Evolutionary conservation across 1,284 basidiomycete genomes (phyloP).

Genomic region (Volvariella surrecta): DNA sequence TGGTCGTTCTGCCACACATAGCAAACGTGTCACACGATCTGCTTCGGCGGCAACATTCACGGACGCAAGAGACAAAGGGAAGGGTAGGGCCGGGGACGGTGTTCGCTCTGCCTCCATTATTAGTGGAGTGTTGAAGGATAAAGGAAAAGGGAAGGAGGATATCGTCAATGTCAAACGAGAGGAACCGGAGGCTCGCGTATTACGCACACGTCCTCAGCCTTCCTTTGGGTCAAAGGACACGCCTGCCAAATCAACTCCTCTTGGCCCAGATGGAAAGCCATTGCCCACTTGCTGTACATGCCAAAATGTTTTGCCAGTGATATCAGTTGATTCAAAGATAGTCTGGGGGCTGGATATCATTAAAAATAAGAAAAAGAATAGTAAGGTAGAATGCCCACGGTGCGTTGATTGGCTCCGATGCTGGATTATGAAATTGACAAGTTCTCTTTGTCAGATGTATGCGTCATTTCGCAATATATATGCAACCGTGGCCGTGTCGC

Average conservation of each 20-base stretch:
- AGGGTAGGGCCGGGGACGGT: slow-evolving; percentile 12
- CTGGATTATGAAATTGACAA: not conserved
- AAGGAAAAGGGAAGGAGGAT: slow-evolving; percentile 27
- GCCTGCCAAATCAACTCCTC: slow-evolving; percentile 28
- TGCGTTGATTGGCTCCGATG: slow-evolving; percentile 24
- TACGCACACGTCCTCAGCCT: slow-evolving; percentile 36
- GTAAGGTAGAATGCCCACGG: slow-evolving; percentile 66
- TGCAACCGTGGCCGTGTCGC: slow-evolving; percentile 59
- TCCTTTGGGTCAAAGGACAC: slow-evolving; percentile 19
- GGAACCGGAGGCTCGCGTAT: slow-evolving; percentile 37
- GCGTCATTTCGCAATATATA: slow-evolving; percentile 70
- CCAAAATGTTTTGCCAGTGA: slow-evolving; percentile 58
- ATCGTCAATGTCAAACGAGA: slow-evolving; percentile 37
- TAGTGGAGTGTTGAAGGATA: slow-evolving; percentile 7
- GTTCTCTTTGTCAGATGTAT: slow-evolving; percentile 43
- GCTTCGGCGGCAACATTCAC: slow-evolving; percentile 14
- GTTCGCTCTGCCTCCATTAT: not conserved
- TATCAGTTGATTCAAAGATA: slow-evolving; percentile 60
- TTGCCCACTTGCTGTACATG: slow-evolving; percentile 62
- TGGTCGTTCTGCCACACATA: slow-evolving; percentile 9
- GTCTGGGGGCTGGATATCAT: slow-evolving; percentile 60
- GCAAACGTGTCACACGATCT: slow-evolving; percentile 24
- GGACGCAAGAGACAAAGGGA: slow-evolving; percentile 18
- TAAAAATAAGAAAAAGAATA: slow-evolving; percentile 44
- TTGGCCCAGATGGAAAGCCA: slow-evolving; percentile 45